Evolutionary conservation across 192 early-diverging fungal species (phyloP), one percentile per base, ranked within the genome.

Genomic region (Linnemannia zychae): DNA sequence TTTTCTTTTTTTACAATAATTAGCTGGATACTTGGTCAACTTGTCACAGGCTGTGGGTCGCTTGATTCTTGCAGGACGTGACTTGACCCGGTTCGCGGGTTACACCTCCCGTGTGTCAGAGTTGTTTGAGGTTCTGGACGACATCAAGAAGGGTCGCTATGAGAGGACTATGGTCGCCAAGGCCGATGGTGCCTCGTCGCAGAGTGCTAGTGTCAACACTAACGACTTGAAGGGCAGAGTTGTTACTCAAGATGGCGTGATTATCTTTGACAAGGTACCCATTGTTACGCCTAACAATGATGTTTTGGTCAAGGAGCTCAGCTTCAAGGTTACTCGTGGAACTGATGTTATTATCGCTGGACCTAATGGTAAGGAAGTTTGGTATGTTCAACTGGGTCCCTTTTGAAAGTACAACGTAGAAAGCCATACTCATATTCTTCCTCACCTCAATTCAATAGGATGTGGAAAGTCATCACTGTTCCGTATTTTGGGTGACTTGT

Each of bases 251-350:
- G 91, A 91, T 60, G 91, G 90, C 2, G 87, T 91, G 34, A 93
- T 93, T 68, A 85, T 89, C 72, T 97, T 97, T 88, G 88, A 92
- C 31, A 89, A 93, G 71, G 93, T 96, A 18, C 96, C 96, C 3
- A 93, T 97, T 74, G 89, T 95, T 36, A 94, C 95, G 9, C 96
- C 95, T 34, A 94, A 94, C 79, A 93, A 94, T 57, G 91, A 93
- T 79, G 60, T 92, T 18, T 73, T 93, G 84, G 82, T 96, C 34
- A 93, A 92, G 67, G 91, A 93, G 60, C 86, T 97, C 33, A 90
- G 89, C 28, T 95, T 97, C 90, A 90, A 91, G 68, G 90, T 96
- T 44, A 84, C 89, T 2, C 90, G 91, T 3, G 96, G 95, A 44
- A 95, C 94, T 88, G 93, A 96, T 84, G 90, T 94, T 57, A 79